A percentile compares a stretch with the other conserved stretches of the same genome.
Evolutionary conservation across 2,329 filamentous ascomycete genomes (phyloP).

Genomic region (Trichoderma sp.): DNA sequence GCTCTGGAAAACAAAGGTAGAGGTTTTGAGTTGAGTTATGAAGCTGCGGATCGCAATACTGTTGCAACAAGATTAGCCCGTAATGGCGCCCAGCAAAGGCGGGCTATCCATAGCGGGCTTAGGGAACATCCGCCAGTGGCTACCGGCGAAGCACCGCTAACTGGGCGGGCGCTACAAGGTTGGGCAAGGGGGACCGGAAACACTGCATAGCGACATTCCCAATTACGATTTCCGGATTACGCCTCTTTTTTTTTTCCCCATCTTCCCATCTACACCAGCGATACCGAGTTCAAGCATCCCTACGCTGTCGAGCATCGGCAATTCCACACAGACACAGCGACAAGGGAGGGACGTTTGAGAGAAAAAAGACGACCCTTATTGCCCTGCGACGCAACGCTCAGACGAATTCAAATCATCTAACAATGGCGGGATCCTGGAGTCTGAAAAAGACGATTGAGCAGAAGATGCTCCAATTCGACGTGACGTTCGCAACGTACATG

Average conservation of each 20-base stretch:
- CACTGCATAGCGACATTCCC: neutral
- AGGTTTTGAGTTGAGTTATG: neutral
- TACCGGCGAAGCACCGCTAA: neutral
- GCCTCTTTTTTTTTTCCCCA: neutral
- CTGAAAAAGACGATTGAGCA: conserved; percentile 84
- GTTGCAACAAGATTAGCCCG: neutral
- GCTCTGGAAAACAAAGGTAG: neutral
- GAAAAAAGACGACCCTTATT: neutral
- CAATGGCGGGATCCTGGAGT: conserved; percentile 45
- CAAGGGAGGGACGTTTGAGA: neutral
- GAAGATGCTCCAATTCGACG: conserved; percentile 98
- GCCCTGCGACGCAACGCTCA: neutral
- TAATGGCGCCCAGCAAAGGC: neutral
- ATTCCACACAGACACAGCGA: neutral
- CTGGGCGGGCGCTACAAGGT: neutral
- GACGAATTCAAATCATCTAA: no score
- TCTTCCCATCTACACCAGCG: neutral
- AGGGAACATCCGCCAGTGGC: neutral
- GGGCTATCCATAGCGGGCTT: neutral
- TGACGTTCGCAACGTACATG: conserved; percentile 97
- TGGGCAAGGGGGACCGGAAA: neutral
- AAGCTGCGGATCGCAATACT: neutral
- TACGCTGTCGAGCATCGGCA: neutral
- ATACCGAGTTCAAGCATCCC: neutral
- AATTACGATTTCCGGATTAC: neutral